These are phyloP conservation scores for Clonostachys chloroleuca DNA, from an alignment of 2,329 filamentous ascomycete species.

Conservation along the genomic window DNA sequence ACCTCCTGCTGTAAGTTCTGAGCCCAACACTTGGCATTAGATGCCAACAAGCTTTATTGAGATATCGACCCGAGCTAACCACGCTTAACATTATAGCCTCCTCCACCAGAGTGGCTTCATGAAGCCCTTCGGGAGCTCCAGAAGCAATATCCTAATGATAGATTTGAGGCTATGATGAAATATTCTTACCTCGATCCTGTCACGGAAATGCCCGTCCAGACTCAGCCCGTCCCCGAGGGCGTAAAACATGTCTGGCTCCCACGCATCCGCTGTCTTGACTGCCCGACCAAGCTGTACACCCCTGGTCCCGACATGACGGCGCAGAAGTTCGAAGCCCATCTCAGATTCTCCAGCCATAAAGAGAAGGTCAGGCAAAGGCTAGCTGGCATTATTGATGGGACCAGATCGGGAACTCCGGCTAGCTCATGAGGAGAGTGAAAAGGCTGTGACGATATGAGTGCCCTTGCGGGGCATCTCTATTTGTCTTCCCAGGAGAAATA, in stretches of 20 bases:
- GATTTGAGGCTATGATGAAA: constrained; percentile 88
- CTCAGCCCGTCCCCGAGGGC: constrained; percentile 52
- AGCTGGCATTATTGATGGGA: constrained; percentile 4
- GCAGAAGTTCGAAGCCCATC: constrained; percentile 87
- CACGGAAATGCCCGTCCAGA: constrained; percentile 61
- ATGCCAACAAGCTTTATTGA: constrained; percentile 3
- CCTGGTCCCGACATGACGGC: constrained; percentile 81
- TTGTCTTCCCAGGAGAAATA: no score
- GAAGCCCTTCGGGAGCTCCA: constrained; percentile 67
- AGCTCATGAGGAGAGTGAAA: no score
- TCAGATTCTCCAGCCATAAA: constrained; percentile 79
- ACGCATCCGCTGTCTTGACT: constrained; percentile 87
- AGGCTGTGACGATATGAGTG: no score
- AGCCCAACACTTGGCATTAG: constrained; percentile 5
- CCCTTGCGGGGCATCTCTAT: no score
- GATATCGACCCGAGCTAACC: background rate
- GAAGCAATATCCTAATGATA: constrained; percentile 68
- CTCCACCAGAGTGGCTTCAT: constrained; percentile 81
- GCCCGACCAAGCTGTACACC: constrained; percentile 90
- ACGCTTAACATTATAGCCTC: constrained; percentile 50
- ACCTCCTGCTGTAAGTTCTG: constrained; percentile 55
- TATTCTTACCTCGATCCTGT: constrained; percentile 75
- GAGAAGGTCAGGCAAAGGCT: constrained; percentile 52
- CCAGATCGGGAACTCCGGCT: no score
- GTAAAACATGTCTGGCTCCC: constrained; percentile 81